Evolutionary conservation across 179 eudicot species (phyloP), one percentile per base, ranked within the genome.

Genomic region (Dionaea muscipula): DNA sequence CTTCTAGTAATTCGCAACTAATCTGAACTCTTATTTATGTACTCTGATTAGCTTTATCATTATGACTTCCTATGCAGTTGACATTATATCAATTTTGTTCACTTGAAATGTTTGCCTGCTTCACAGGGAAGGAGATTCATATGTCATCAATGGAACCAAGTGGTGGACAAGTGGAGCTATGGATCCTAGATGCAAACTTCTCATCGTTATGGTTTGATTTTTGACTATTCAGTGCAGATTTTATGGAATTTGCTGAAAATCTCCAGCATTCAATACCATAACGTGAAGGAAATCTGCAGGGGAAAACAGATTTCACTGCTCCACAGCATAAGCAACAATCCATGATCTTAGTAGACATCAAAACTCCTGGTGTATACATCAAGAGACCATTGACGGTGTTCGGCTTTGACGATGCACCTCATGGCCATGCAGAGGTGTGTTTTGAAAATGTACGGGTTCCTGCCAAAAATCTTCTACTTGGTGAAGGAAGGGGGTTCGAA

Each of bases 131-230:
- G 98, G 89, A 35, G 98, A 84, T 56, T 75, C 73, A 3, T 91
- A 87, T 67, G 67, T 91, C 57, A 84, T 91, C 41, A 91, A 84
- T 56, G 98, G 98, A 44, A 84, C 67, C 38, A 87, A 91, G 67
- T 91, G 96, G 98, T 91, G 98, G 96, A 87, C 98, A 15, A 91
- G 98, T 64, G 98, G 96, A 68, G 98, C 98, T 31, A 91, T 91
- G 98, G 98, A 91, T 79, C 94, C 98, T 63, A 81, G 98, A 71
- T 91, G 98, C 80, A 87, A 77, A 69, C 57, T 91, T 55, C 94
- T 91, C 39, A 84, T 91, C 25, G 78, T 87, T 56, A 84, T 84
- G 99, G 99, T 88, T 46, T 73, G 93, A 72, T 61, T 28, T 60
- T 45, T 36, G 25, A 57, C 28, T 26, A 22, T 47, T 14, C 16